Base-by-base conservation (phyloP, 805 yeast species). In the Grigorovia jiainica region DNA sequence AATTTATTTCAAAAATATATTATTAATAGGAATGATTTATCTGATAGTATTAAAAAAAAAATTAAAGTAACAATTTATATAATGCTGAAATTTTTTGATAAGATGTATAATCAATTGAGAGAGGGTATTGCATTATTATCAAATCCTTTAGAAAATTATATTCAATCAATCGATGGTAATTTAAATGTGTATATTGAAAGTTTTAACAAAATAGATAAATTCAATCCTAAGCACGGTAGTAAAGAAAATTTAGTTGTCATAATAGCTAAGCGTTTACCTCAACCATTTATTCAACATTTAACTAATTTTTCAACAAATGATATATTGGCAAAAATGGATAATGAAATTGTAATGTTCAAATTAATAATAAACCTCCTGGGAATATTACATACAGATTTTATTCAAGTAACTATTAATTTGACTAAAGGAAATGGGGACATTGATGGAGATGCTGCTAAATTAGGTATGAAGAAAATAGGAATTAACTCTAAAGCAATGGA, bases 51-150 rank as follows among this genome's bases (percentile, higher is more conserved):
- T n/a, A n/a, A n/a, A n/a, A 37, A 41, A 10, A 27, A 32, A 19
- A 71, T 41, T 42, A 47, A 43, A 62, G 59, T 55, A 16, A 55
- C 57, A 16, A 42, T 60, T 13, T 59, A 55, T 38, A 33, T 59
- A 9, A 37, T 60, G 15, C 41, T 60, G 16, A 42, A 56, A 33
- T 52, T 53, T 43, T 55, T 55, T 33, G 63, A 58, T 43, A 42
- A 54, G 25, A 50, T 55, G 38, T 41, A 51, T 16, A 43, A 46
- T 15, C 51, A 57, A 32, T 19, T 55, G 19, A 53, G 49, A 24
- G 50, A 51, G 29, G 48, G 54, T 33, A 48, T 55, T 34, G 45
- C 50, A 5, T 50, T 58, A 4, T 53, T 56, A 16, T 50, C 55
- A 7, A 50, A 50, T 38, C 61, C 61, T 7, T 32, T 56, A 16